Conservation (phyloP, 2,329 filamentous ascomycete genomes). For the Trichoderma lentiforme region DNA sequence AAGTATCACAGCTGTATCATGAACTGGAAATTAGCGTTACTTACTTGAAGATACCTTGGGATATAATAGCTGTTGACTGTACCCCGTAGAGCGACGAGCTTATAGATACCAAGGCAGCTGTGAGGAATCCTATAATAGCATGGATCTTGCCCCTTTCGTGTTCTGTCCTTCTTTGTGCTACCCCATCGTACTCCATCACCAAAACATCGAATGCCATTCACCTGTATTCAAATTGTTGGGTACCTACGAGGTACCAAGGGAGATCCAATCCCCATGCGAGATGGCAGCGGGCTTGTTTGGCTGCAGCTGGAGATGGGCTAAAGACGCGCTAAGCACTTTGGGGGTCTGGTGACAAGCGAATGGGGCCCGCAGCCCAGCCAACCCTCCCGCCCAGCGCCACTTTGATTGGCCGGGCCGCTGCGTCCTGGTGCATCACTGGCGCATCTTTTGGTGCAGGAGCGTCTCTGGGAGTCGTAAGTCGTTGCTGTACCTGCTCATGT, state of each 20-base stretch:
- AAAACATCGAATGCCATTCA: background rate
- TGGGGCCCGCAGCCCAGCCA: conserved; percentile 9
- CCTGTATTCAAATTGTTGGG: background rate
- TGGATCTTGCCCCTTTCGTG: background rate
- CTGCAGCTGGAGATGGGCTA: background rate
- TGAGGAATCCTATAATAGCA: background rate
- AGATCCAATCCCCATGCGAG: conserved; percentile 2
- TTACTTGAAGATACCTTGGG: too few relatives aligned
- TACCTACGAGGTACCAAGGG: background rate
- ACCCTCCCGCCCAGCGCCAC: background rate
- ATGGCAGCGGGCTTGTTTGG: background rate
- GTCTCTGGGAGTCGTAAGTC: background rate
- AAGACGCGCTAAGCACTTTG: background rate
- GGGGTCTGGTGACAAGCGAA: conserved; percentile 18
- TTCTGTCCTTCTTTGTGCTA: background rate
- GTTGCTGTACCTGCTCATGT: conserved; percentile 6
- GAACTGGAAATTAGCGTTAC: background rate
- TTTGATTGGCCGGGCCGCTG: conserved; percentile 6
- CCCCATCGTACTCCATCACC: background rate
- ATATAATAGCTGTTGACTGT: too few relatives aligned
- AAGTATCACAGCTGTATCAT: background rate
- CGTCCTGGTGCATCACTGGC: background rate
- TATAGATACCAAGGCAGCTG: background rate
- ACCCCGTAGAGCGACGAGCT: too few relatives aligned
- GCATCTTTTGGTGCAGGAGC: background rate